Conservation (phyloP, 2,329 filamentous ascomycete genomes). For the Trichoderma pleuroti region DNA sequence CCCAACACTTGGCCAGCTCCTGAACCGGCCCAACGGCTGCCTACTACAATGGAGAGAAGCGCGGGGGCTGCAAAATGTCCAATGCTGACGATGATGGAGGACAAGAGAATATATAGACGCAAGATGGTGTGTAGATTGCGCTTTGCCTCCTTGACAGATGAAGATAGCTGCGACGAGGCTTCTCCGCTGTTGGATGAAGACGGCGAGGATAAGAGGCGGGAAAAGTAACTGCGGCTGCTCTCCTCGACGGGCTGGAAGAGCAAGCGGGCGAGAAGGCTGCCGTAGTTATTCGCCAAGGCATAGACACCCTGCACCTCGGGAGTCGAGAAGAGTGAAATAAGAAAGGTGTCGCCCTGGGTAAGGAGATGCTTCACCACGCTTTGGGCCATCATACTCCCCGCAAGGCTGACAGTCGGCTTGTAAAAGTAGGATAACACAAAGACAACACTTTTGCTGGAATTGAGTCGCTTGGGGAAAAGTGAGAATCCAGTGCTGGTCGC, state of each 20-base stretch:
- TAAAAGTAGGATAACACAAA: constrained; percentile 64
- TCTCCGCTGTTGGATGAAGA: constrained; percentile 22
- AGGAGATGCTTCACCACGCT: constrained; percentile 87
- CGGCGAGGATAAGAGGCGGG: constrained; percentile 61
- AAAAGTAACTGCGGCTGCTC: constrained; percentile 85
- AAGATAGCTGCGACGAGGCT: constrained; percentile 21
- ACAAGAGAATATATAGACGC: constrained; percentile 70
- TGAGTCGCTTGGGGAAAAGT: constrained; percentile 48
- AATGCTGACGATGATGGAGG: constrained; percentile 62
- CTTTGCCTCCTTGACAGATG: constrained; percentile 40
- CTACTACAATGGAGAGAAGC: constrained; percentile 71
- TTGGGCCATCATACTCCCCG: constrained; percentile 80
- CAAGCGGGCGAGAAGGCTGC: constrained; percentile 80
- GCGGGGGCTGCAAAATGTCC: constrained; percentile 74
- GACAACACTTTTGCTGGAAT: constrained; percentile 18
- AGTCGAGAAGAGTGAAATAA: constrained; percentile 74
- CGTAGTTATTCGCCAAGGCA: constrained; percentile 90
- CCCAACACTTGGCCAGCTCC: constrained; percentile 72
- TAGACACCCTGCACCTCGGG: constrained; percentile 85
- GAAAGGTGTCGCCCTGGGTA: constrained; percentile 89
- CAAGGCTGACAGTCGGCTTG: constrained; percentile 65
- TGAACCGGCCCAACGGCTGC: constrained; percentile 68
- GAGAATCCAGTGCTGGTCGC: constrained; percentile 63
- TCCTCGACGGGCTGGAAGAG: constrained; percentile 96
- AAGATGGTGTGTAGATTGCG: constrained; percentile 62